Conservation (phyloP, 1,284 basidiomycete species). For the Rhodotorula sp. region DNA sequence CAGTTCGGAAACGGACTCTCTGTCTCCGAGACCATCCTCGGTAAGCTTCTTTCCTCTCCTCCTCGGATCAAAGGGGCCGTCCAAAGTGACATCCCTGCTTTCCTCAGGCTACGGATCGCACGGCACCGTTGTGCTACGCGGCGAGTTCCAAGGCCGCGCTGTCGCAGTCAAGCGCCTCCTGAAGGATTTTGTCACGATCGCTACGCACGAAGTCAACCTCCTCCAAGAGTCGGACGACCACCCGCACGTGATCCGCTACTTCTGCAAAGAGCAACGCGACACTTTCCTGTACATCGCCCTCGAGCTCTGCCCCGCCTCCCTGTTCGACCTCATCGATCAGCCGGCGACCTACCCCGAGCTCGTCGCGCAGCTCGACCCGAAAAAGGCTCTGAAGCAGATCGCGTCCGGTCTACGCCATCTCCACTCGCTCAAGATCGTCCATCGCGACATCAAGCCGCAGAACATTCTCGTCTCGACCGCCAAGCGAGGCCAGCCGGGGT, state of each 20-base stretch:
- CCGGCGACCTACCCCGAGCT: constrained; percentile 62
- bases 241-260: constrained; percentile 94
- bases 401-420: constrained; percentile 83
- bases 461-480: constrained; percentile 87
- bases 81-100: not conserved
- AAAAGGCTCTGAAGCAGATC: constrained; percentile 82
- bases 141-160: constrained; percentile 89
- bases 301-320: constrained; percentile 90
- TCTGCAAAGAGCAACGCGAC: constrained; percentile 89
- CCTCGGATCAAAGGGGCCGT: too few relatives aligned
- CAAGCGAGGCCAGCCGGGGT: constrained; percentile 51
- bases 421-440: constrained; percentile 92
- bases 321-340: constrained; percentile 86
- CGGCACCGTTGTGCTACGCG: constrained; percentile 90
- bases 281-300: constrained; percentile 97
- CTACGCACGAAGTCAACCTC: constrained; percentile 88
- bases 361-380: constrained; percentile 72
- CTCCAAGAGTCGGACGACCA: constrained; percentile 97
- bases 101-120: constrained; percentile 85
- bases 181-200: constrained; percentile 91
- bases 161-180: constrained; percentile 96
- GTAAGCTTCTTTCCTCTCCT: constrained; percentile 22
- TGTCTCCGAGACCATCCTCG: constrained; percentile 44
- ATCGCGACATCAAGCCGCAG: constrained; percentile 97
- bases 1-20: constrained; percentile 38